Base-by-base conservation (phyloP, 2,329 filamentous ascomycete species). In the Colletotrichum sp. region DNA sequence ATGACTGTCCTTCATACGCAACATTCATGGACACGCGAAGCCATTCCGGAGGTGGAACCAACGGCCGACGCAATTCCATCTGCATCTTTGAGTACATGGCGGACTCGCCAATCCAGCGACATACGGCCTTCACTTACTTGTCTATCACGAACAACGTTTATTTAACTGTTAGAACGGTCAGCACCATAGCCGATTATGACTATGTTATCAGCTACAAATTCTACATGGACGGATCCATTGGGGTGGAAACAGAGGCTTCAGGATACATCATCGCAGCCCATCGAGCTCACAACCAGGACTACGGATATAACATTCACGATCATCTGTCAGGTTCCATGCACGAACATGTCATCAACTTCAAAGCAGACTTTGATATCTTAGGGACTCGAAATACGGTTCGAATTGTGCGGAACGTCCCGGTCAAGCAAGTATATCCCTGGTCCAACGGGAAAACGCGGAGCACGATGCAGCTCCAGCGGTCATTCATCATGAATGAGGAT, bases 161-260 rank as follows among this genome's bases (percentile, higher is more conserved):
- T 32, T 86, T 91, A 52, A 77, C 73, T 8, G 81, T 91, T 4
- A 84, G 89, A 1, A 85, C 83, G 3, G 85, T 90, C 5, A 84
- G 85, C 2, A 90, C 89, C 0, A 86, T 91, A 4, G 89, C 88
- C 2, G 91, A 91, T 80, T 91, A 91, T 79, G 89, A 91, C 77
- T 86, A 87, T 78, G 85, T 86, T 16, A 87, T 90, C 68, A 85
- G 84, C 44, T 91, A 90, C 77, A 81, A 83, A 9, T 91, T 91
- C 80, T 86, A 85, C 78, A 78, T 88, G 13, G 90, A 91, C 76
- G 90, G 90, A 6, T 87, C 86, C 6, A 86, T 92, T 7, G 83
- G 87, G 15, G 86, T 91, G 55, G 87, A 90, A 68, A 87, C 90
- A 1, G 83, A 88, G 10, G 89, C 90, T 5, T 88, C 86, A 0